These are phyloP conservation scores for Sisymbrium irio DNA, from an alignment of 345 rosid species.

Conservation along the genomic window DNA sequence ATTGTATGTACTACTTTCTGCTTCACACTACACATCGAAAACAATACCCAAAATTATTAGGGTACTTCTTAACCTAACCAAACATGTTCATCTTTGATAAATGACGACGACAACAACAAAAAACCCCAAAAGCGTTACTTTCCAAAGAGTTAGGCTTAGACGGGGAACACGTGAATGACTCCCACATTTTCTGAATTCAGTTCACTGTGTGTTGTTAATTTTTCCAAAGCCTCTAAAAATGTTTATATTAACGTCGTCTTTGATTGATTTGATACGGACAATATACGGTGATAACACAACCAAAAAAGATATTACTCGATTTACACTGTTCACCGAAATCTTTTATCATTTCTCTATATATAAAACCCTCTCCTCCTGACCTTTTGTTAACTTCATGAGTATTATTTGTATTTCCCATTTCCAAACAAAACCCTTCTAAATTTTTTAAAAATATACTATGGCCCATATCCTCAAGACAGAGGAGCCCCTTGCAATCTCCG, in stretches of 20 bases:
- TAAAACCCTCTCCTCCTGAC: not conserved
- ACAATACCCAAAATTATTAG: not conserved
- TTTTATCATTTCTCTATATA: not conserved
- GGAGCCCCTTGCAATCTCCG: conserved; percentile 37
- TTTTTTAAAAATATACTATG: conserved; percentile 29
- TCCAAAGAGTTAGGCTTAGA: not conserved
- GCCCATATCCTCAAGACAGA: conserved; percentile 37
- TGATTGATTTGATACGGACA: too few species aligned
- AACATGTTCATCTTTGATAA: not conserved
- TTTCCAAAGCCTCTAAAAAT: not conserved
- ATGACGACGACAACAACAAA: not conserved
- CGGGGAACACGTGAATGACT: not conserved
- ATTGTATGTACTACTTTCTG: not conserved
- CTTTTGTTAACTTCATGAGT: not conserved
- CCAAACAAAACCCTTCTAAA: not conserved
- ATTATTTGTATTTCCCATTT: not conserved
- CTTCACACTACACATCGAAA: not conserved
- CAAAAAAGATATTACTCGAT: too few species aligned
- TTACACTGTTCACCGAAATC: too few species aligned
- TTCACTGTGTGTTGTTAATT: not conserved
- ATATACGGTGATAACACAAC: too few species aligned
- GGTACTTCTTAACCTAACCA: not conserved
- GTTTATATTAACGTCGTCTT: not conserved
- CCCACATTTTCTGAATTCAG: not conserved
- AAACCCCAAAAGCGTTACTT: not conserved